Evolutionary conservation across 495 filamentous ascomycete species (phyloP), one percentile per base, ranked within the genome.

Genomic region (Talaromyces proteolyticus): DNA sequence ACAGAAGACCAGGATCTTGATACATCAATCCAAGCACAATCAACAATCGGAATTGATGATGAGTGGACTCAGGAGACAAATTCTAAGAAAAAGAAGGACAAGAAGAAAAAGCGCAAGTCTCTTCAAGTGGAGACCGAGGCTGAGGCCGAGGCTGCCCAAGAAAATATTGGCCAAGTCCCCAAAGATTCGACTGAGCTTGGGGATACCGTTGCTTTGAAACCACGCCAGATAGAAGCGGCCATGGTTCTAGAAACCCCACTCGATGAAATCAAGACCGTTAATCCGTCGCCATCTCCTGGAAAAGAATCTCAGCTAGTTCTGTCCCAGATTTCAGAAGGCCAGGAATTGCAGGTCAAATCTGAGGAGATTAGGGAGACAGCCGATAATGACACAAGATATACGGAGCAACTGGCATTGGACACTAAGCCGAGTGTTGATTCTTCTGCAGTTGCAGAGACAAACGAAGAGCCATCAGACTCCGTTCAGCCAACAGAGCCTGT

Each of bases 31-130:
- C n/a, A 41, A 16, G n/a, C 14, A 20, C 20, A 38, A 7, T 12
- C 46, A 17, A 16, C 25, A 22, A 11, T 29, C 3, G 12, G 29
- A 23, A 14, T 34, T 34, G 50, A 36, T 16, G 42, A 26, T 34
- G 19, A 47, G 20, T 56, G 1, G 22, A 18, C 26, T 6, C 29
- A 37, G 21, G 41, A 42, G 23, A 40, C 14, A 0, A 39, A 47
- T 10, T 44, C 47, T 40, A 44, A 41, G 44, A 44, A 66, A 53
- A 69, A 66, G 50, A 66, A 68, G 45, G 68, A 63, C 16, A 68
- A 67, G 49, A 72, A 73, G 52, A 67, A 67, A 39, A 70, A 62
- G 51, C 60, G 56, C 36, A 65, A 66, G 39, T 57, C 59, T 39
- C 49, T 57, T 20, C 37, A 49, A 40, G 42, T 23, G 17, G 57